Conservation (phyloP, 768 basidiomycete genomes). For the Chalciporus chontae region DNA sequence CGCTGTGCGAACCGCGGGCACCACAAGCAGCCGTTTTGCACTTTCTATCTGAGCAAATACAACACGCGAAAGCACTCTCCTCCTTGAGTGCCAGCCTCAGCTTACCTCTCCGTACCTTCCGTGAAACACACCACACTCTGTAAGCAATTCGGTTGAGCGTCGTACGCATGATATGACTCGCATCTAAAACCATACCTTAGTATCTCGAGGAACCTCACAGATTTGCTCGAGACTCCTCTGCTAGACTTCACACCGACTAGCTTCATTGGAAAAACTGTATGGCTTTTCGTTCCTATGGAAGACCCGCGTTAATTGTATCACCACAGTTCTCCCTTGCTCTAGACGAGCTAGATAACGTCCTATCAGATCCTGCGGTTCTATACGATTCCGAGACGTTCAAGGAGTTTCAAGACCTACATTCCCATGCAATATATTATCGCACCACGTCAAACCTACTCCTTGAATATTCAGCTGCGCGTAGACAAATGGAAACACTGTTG, state of each 20-base stretch:
- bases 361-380: conserved; percentile 2
- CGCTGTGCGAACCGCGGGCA: conserved; percentile 7
- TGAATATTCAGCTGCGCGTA: conserved; percentile 30
- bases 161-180: neutral
- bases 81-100: conserved; percentile 20
- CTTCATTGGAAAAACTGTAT: conserved; percentile 30
- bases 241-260: conserved; percentile 24
- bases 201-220: conserved; percentile 20
- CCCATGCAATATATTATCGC: conserved; percentile 27
- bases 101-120: conserved; percentile 18
- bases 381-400: neutral
- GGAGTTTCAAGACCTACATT: conserved; percentile 9
- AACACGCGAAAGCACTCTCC: conserved; percentile 26
- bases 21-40: conserved; percentile 19
- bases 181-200: neutral
- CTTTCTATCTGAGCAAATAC: conserved; percentile 28
- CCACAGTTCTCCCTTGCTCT: conserved; percentile 27
- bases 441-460: conserved; percentile 30
- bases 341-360: conserved; percentile 25
- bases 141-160: conserved; percentile 5
- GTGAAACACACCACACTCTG: conserved; percentile 19
- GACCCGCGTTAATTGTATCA: neutral
- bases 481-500: conserved; percentile 15
- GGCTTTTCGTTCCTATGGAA: neutral
- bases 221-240: conserved; percentile 15